Evolutionary conservation across 306 rosid species (phyloP).

Genomic region (Fagus sylvatica): DNA sequence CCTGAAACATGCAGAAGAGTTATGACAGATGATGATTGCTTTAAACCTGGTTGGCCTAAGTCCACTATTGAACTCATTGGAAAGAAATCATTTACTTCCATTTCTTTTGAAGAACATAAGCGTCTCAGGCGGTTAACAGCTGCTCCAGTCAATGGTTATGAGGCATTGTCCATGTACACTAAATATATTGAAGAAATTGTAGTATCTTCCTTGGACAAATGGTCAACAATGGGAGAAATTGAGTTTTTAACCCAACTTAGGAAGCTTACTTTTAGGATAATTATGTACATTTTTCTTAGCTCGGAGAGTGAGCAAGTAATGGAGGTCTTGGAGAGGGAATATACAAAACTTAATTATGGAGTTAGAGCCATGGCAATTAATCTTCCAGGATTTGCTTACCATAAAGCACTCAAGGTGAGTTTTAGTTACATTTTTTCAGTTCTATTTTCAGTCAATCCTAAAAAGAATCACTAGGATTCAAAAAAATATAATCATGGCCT

Average conservation of each 20-base stretch:
- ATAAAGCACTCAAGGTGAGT: constrained; percentile 72
- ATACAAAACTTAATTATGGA: constrained; percentile 70
- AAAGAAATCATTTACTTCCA: constrained; percentile 65
- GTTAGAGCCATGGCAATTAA: constrained; percentile 85
- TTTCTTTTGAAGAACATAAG: constrained; percentile 71
- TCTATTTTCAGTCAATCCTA: not conserved
- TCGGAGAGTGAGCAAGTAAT: constrained; percentile 61
- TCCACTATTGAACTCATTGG: constrained; percentile 76
- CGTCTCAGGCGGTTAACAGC: constrained; percentile 81
- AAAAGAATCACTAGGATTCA: not conserved
- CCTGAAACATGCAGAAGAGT: constrained; percentile 71
- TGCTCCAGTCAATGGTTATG: constrained; percentile 79
- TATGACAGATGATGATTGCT: constrained; percentile 73
- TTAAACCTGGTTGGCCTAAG: constrained; percentile 77
- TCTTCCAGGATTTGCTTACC: constrained; percentile 87
- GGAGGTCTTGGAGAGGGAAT: constrained; percentile 79
- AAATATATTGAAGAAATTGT: constrained; percentile 62
- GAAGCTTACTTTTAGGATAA: constrained; percentile 74
- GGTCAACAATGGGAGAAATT: constrained; percentile 63
- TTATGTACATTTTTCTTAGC: constrained; percentile 83
- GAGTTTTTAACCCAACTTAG: constrained; percentile 70
- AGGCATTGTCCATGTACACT: constrained; percentile 63
- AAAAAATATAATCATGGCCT: no score
- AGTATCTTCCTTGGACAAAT: constrained; percentile 57
- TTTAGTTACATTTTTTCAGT: not conserved